Conservation (phyloP, 306 rosid genomes). For the Astragalus membranaceus region DNA sequence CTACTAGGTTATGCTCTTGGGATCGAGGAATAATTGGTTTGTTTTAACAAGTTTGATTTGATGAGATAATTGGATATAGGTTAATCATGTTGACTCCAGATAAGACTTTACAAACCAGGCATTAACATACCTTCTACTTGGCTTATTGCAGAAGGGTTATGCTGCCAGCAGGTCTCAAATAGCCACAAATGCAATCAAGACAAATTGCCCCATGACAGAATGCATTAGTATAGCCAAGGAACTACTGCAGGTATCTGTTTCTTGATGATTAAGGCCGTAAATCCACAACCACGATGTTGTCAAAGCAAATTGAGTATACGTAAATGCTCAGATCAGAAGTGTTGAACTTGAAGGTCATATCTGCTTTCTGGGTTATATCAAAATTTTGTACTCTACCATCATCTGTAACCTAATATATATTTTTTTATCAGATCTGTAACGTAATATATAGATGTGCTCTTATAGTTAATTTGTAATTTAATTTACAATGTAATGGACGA, state of each 20-base stretch:
- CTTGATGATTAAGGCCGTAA: slow-evolving; percentile 4
- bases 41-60: background rate
- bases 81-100: slow-evolving; percentile 11
- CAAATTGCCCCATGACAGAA: slow-evolving; percentile 83
- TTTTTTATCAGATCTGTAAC: background rate
- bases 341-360: background rate
- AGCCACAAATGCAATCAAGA: slow-evolving; percentile 66
- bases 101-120: background rate
- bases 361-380: background rate
- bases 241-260: slow-evolving; percentile 27
- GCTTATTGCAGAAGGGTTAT: slow-evolving; percentile 68
- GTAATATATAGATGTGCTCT: background rate
- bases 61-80: background rate
- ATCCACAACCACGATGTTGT: background rate
- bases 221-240: slow-evolving; percentile 72
- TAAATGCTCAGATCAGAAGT: slow-evolving; percentile 5
- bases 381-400: background rate
- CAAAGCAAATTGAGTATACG: background rate
- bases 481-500: background rate
- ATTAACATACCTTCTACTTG: background rate
- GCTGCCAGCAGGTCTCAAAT: slow-evolving; percentile 90
- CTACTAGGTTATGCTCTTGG: too few relatives aligned
- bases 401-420: background rate
- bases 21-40: background rate
- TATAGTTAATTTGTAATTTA: background rate